Evolutionary conservation across 1,284 basidiomycete species (phyloP).

Genomic region (Dichomitus squalens): DNA sequence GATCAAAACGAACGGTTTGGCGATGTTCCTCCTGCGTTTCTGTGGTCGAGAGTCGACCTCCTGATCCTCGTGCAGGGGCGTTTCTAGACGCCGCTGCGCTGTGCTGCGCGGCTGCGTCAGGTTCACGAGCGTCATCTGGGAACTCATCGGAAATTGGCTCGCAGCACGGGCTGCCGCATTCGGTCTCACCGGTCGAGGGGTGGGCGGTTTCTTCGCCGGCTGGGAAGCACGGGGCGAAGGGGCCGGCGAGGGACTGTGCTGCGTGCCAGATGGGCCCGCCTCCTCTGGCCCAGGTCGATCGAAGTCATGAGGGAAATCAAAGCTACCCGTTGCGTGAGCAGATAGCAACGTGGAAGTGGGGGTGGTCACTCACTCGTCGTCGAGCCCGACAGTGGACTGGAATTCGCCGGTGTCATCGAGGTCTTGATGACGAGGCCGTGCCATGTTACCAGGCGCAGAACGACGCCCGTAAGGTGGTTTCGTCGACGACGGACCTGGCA

Average conservation of each 20-base stretch:
- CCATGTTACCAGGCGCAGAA: neutral
- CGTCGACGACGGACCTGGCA: too few relatives aligned
- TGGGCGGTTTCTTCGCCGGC: neutral
- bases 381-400: neutral
- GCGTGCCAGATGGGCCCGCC: conserved; percentile 23
- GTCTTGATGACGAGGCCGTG: neutral
- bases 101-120: neutral
- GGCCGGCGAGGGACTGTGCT: conserved; percentile 9
- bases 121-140: conserved; percentile 27
- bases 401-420: neutral
- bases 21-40: neutral
- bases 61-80: conserved; percentile 12
- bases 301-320: neutral
- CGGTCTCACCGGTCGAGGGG: neutral
- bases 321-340: neutral
- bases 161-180: neutral
- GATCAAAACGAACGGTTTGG: neutral
- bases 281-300: conserved; percentile 9
- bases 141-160: conserved; percentile 21
- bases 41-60: neutral
- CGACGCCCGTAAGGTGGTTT: neutral
- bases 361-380: neutral
- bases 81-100: neutral
- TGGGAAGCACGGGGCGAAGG: neutral
- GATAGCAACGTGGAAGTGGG: too few relatives aligned